Conservation (phyloP, 2,329 filamentous ascomycete species). For the Stemphylium beticola region DNA sequence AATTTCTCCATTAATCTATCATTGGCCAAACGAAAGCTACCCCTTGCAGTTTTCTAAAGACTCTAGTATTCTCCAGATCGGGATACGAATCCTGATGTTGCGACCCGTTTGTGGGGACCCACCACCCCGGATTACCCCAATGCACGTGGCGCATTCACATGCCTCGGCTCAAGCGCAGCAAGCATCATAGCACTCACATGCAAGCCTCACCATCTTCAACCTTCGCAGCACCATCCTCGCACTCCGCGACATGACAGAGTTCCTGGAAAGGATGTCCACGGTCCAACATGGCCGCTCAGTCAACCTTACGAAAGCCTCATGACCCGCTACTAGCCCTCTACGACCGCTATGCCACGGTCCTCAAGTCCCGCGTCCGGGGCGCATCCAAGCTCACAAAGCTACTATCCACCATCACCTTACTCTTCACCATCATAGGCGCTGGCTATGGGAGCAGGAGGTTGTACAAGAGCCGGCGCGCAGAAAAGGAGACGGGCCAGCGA, state of each 20-base stretch:
- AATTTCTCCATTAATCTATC: too few species aligned
- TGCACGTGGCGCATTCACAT: constrained; percentile 29
- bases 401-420: constrained; percentile 75
- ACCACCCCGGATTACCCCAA: constrained; percentile 23
- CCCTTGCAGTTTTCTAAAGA: too few species aligned
- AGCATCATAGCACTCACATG: constrained; percentile 26
- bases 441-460: constrained; percentile 80
- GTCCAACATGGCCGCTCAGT: constrained; percentile 80
- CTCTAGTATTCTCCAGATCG: too few species aligned
- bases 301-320: constrained; percentile 67
- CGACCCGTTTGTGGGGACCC: neutral
- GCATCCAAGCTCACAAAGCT: constrained; percentile 76
- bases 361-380: constrained; percentile 61
- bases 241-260: constrained; percentile 34
- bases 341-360: constrained; percentile 55
- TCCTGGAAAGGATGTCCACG: constrained; percentile 31
- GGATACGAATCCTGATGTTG: too few species aligned
- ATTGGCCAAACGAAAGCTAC: too few species aligned
- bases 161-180: constrained; percentile 29
- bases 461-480: constrained; percentile 75
- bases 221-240: constrained; percentile 5
- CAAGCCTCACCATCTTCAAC: constrained; percentile 12
- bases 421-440: constrained; percentile 77
- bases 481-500: constrained; percentile 81
- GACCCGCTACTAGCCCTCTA: constrained; percentile 56